Evolutionary conservation across 78 protist genomes (phyloP).

Genomic region (Reticulomyxa filosa): DNA sequence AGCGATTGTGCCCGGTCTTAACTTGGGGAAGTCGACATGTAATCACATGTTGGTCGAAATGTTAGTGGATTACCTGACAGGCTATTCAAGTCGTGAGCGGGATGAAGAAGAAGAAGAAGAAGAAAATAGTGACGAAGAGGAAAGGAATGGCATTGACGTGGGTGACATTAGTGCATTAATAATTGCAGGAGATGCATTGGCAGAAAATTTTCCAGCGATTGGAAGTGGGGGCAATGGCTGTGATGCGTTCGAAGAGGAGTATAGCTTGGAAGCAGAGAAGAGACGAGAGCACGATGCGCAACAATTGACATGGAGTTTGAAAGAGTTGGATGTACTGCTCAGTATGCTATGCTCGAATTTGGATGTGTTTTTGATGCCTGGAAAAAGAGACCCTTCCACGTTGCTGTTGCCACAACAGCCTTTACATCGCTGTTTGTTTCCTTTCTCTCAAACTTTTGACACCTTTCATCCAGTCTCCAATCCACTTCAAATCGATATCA

Average conservation of each 20-base stretch:
- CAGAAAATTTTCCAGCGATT: not conserved
- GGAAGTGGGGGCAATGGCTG: not conserved
- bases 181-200: not conserved
- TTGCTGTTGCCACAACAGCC: conserved; percentile 26
- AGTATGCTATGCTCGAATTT: not conserved
- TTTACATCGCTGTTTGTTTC: conserved; percentile 12
- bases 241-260: not conserved
- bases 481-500: not conserved
- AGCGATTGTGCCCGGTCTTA: not conserved
- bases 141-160: not conserved
- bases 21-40: not conserved
- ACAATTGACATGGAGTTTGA: not conserved
- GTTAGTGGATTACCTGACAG: conserved; percentile 7
- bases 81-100: conserved; percentile 1
- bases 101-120: too few relatives aligned
- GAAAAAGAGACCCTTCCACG: conserved; percentile 17
- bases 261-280: not conserved
- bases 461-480: conserved; percentile 1
- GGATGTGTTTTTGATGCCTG: conserved; percentile 20
- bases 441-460: too few relatives aligned
- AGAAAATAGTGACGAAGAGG: not conserved
- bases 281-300: not conserved
- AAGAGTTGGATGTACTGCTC: not conserved
- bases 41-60: not conserved
- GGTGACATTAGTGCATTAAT: not conserved